phyloP scores from a whole-genome alignment of 352 stramenopile genomes.

The Pythium vanterpoolii region DNA sequence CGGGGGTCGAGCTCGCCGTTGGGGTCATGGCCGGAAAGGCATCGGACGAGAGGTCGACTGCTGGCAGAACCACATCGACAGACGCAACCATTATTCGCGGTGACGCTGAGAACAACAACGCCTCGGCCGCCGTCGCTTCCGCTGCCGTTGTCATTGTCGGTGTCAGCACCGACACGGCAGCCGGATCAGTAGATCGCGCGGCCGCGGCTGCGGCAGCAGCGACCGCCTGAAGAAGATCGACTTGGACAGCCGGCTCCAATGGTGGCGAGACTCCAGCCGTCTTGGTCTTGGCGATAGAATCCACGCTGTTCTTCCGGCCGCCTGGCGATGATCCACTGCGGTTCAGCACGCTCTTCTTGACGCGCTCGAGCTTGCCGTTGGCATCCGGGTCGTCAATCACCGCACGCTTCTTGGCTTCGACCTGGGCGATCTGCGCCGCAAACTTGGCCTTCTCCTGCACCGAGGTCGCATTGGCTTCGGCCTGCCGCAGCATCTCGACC shows the following conservation, averaged over 20 bases:
- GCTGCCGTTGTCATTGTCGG: constrained; percentile 1
- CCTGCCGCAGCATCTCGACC: constrained; percentile 72
- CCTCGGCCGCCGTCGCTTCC: constrained; percentile 14
- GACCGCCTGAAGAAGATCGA: constrained; percentile 16
- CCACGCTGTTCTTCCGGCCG: constrained; percentile 6
- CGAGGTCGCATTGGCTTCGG: constrained; percentile 39
- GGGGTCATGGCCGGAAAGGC: constrained; percentile 30
- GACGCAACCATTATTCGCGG: constrained; percentile 2
- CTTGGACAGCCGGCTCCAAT: not conserved
- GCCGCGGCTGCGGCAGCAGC: constrained; percentile 11
- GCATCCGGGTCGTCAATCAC: constrained; percentile 67
- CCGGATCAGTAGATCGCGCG: not conserved
- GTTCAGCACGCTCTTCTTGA: constrained; percentile 49
- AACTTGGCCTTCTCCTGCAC: constrained; percentile 51
- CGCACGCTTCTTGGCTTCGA: constrained; percentile 61
- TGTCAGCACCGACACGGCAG: not conserved
- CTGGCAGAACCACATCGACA: constrained; percentile 10
- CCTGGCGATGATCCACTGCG: constrained; percentile 10
- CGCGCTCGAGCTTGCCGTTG: constrained; percentile 52
- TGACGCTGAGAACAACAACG: constrained; percentile 13
- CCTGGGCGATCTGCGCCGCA: constrained; percentile 46
- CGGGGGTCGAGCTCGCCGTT: constrained; percentile 20
- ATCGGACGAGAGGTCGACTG: not conserved
- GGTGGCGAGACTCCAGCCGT: not conserved
- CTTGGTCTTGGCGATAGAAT: not conserved